A percentile compares a stretch with the other conserved stretches of the same genome.
phyloP scores from a whole-genome alignment of 2,329 filamentous ascomycete genomes.

The Elsinoe perseae region DNA sequence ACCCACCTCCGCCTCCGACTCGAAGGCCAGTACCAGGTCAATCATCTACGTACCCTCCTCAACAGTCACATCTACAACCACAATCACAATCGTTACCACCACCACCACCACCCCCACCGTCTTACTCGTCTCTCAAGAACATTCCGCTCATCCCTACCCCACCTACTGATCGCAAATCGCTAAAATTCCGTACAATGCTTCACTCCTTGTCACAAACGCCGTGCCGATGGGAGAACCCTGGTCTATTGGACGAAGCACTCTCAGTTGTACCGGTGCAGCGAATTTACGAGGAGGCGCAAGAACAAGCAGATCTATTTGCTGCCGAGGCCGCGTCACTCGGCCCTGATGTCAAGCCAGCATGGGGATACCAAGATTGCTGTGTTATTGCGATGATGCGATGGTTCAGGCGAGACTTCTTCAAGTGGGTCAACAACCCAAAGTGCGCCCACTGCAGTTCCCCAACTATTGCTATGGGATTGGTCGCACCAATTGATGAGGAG shows the following conservation, averaged over 20 bases:
- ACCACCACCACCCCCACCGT: slow-evolving; percentile 41
- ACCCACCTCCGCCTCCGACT: slow-evolving; percentile 2
- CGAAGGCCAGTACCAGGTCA: slow-evolving; percentile 52
- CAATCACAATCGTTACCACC: slow-evolving; percentile 28
- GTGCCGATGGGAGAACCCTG: slow-evolving; percentile 92
- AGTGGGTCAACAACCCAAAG: slow-evolving; percentile 91
- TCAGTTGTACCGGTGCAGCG: slow-evolving; percentile 78
- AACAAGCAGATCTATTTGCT: slow-evolving; percentile 79
- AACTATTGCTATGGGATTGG: slow-evolving; percentile 75
- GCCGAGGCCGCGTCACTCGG: slow-evolving; percentile 85
- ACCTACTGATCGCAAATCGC: slow-evolving; percentile 48
- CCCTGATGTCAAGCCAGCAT: slow-evolving; percentile 66
- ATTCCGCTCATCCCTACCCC: slow-evolving; percentile 66
- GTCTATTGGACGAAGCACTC: slow-evolving; percentile 84
- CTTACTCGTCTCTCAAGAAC: slow-evolving; percentile 53
- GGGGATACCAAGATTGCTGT: slow-evolving; percentile 97
- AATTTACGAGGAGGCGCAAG: slow-evolving; percentile 89
- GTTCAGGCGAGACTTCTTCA: slow-evolving; percentile 94
- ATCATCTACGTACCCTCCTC: slow-evolving; percentile 47
- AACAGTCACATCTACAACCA: slow-evolving; percentile 23
- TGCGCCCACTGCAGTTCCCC: slow-evolving; percentile 76
- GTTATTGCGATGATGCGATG: slow-evolving; percentile 83
- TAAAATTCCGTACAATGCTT: slow-evolving; percentile 59
- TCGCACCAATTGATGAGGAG: slow-evolving; percentile 79
- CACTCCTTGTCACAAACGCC: slow-evolving; percentile 81